Evolutionary conservation across 2,329 filamentous ascomycete species (phyloP).

Genomic region (Septoria linicola): DNA sequence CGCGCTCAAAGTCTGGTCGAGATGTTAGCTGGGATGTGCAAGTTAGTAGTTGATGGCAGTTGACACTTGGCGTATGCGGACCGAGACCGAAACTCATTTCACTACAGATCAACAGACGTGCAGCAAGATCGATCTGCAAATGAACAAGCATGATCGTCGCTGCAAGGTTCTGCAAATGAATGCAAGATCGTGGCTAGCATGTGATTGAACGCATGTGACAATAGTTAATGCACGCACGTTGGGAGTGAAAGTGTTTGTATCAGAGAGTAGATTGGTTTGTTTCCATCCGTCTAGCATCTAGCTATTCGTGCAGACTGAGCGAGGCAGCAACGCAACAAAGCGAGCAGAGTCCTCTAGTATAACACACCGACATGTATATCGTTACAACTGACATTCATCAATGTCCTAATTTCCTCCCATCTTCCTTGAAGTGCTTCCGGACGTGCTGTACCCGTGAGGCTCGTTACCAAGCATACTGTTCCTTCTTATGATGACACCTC

Average conservation of each 20-base stretch:
- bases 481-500: conserved; percentile 38
- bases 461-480: conserved; percentile 35
- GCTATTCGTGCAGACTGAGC: conserved; percentile 16
- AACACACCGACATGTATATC: conserved; percentile 17
- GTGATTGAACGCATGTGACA: background rate
- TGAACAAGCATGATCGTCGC: conserved; percentile 1
- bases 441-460: conserved; percentile 21
- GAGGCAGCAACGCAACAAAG: conserved; percentile 13
- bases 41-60: background rate
- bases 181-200: background rate
- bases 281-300: conserved; percentile 21
- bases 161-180: conserved; percentile 1
- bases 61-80: conserved; percentile 1
- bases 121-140: background rate
- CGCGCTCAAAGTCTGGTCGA: background rate
- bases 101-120: background rate
- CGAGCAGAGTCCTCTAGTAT: conserved; percentile 14
- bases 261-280: conserved; percentile 21
- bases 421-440: conserved; percentile 29
- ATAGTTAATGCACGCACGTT: no score
- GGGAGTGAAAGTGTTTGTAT: background rate
- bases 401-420: conserved; percentile 19
- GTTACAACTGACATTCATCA: conserved; percentile 12
- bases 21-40: background rate
- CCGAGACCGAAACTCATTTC: background rate